Evolutionary conservation across 1,284 basidiomycete genomes (phyloP).

Genomic region (Heliocybe sulcata): DNA sequence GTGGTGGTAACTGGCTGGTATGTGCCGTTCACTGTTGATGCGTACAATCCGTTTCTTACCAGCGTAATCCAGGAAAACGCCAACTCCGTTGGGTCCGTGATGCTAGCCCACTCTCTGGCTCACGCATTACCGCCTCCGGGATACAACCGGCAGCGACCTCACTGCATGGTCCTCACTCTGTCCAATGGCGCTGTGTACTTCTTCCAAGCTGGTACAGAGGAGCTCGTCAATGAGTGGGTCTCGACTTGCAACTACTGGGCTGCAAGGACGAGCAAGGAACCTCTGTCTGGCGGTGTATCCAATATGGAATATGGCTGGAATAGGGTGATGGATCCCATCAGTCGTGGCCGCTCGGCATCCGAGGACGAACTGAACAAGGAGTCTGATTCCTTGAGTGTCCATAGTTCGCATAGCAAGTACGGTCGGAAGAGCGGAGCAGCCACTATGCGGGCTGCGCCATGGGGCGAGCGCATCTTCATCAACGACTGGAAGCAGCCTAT

Average conservation of each 20-base stretch:
- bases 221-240: conserved; percentile 97
- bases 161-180: conserved; percentile 94
- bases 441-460: conserved; percentile 63
- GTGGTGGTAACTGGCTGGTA: conserved; percentile 97
- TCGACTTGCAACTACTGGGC: conserved; percentile 99
- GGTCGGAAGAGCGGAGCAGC: conserved; percentile 57
- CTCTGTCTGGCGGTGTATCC: conserved; percentile 89
- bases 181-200: conserved; percentile 87
- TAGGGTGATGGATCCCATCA: conserved; percentile 50
- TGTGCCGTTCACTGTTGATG: conserved; percentile 21
- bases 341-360: conserved; percentile 47
- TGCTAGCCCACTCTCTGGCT: conserved; percentile 83
- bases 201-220: conserved; percentile 97
- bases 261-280: conserved; percentile 88
- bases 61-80: conserved; percentile 65
- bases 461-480: conserved; percentile 73
- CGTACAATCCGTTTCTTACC: conserved; percentile 3
- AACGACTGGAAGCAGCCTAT: conserved; percentile 93
- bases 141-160: conserved; percentile 82
- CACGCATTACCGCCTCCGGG: conserved; percentile 87
- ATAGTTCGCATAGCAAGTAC: conserved; percentile 61
- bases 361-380: conserved; percentile 46
- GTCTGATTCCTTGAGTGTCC: conserved; percentile 57
- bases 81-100: conserved; percentile 70
- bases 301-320: conserved; percentile 99